These are phyloP conservation scores for Cryomyces antarcticus DNA, from an alignment of 495 filamentous ascomycete genomes.

Conservation along the genomic window DNA sequence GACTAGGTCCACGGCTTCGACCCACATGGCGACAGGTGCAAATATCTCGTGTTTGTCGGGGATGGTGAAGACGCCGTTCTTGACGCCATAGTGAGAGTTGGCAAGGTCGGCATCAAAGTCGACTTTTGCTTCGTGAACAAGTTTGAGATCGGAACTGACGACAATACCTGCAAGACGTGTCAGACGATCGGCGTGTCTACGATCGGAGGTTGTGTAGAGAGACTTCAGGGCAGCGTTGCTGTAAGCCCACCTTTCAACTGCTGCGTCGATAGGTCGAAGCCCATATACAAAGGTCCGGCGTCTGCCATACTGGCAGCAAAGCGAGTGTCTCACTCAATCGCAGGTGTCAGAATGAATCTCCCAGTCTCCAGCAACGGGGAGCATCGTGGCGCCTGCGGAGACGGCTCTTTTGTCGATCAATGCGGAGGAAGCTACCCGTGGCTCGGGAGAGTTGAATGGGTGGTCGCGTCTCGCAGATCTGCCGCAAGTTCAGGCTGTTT, in stretches of 20 bases:
- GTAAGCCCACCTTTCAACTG: constrained; percentile 55
- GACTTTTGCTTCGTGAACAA: constrained; percentile 55
- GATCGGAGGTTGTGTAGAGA: not conserved
- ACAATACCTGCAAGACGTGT: constrained; percentile 39
- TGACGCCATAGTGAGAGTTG: constrained; percentile 49
- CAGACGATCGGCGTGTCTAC: not conserved
- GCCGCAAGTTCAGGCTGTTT: no score
- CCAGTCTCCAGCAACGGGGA: no score
- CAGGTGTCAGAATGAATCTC: no score
- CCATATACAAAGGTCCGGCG: constrained; percentile 52
- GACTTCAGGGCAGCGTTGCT: not conserved
- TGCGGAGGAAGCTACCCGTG: no score
- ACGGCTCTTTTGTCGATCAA: no score
- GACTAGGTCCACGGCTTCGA: constrained; percentile 77
- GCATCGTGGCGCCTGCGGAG: no score
- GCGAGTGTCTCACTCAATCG: no score
- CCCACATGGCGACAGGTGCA: constrained; percentile 83
- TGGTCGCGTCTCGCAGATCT: no score
- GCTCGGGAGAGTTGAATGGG: no score
- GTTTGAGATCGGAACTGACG: constrained; percentile 57
- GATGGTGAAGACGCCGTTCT: constrained; percentile 72
- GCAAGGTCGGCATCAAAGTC: constrained; percentile 57
- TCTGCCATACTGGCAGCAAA: constrained; percentile 10
- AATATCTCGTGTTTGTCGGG: constrained; percentile 68
- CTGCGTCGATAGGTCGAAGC: constrained; percentile 92